phyloP scores from a whole-genome alignment of 73 alveolate species.

The Loxodes magnus region DNA sequence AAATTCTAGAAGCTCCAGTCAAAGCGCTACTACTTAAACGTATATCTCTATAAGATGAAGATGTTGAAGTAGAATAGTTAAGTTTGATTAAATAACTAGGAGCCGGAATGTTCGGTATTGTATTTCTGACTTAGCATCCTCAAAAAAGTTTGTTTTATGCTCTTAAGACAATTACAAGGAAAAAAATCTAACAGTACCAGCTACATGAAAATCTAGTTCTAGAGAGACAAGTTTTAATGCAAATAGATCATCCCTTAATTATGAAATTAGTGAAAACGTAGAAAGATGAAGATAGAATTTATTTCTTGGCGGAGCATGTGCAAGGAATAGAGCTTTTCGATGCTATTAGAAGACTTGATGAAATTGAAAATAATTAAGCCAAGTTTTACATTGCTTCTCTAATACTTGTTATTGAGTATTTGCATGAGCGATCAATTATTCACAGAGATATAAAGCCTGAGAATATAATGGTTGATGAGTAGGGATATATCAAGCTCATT shows the following conservation, averaged over 20 bases:
- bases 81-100: slow-evolving; percentile 43
- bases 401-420: slow-evolving; percentile 39
- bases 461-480: slow-evolving; percentile 58
- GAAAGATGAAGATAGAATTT: slow-evolving; percentile 49
- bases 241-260: slow-evolving; percentile 60
- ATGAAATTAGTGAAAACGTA: slow-evolving; percentile 46
- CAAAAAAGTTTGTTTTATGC: slow-evolving; percentile 45
- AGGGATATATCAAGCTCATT: slow-evolving; percentile 46
- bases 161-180: slow-evolving; percentile 45
- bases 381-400: slow-evolving; percentile 32
- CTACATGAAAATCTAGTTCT: slow-evolving; percentile 40
- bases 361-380: slow-evolving; percentile 29
- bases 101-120: slow-evolving; percentile 59
- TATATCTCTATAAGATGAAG: slow-evolving; percentile 28
- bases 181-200: slow-evolving; percentile 37
- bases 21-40: slow-evolving; percentile 12
- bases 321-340: slow-evolving; percentile 57
- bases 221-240: slow-evolving; percentile 37
- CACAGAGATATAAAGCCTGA: slow-evolving; percentile 69
- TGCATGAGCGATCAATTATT: slow-evolving; percentile 40
- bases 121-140: slow-evolving; percentile 42
- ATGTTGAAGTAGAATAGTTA: slow-evolving; percentile 37
- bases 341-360: slow-evolving; percentile 51
- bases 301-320: slow-evolving; percentile 51
- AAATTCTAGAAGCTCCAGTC: slow-evolving; percentile 22